Evolutionary conservation across 768 basidiomycete species (phyloP), one percentile per base, ranked within the genome.

Genomic region (Mycena leptocephala): DNA sequence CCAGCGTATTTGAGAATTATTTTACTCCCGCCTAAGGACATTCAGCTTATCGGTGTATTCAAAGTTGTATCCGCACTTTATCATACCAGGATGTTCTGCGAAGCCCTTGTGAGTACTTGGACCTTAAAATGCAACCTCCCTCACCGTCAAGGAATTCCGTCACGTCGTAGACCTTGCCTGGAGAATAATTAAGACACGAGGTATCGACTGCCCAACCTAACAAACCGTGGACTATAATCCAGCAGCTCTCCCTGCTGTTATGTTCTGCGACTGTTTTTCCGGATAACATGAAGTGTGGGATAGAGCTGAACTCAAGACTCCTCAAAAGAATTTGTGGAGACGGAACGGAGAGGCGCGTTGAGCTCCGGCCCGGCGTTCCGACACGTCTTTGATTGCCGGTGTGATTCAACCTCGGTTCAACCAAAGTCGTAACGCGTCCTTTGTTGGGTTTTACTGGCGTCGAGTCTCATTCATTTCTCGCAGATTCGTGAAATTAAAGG

Each of bases 1-100:
- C 97, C 97, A 3, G 95, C 96, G 79, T 97, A 96, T 82, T 95
- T 95, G 68, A 97, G 82, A 61, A 97, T 94, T 79, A 97, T 95
- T 81, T 91, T 94, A 81, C 92, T 93, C 10, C 96, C 97, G 39
- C 96, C 95, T 90, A 79, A 61, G 41, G 65, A 68, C 69, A 79
- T 80, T 67, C 65, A 70, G 41, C 81, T 55, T 41, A 4, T 16
- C 7, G 24, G 26, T 55, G 3, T 22, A 61, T 43, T 28, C 26
- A 32, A 7, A 18, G 55, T 7, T 26, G 11, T 10, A 22, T 30
- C 9, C 28, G 55, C 24, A 14, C 24, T 30, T 39, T n/a, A 55
- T 7, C 87, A 63, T 79, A 89, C 92, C 93, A 51, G 93, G 94
- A 81, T 94, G 93, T 64, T 94, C 93, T 93, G 32, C 51, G 24